A percentile compares a stretch with the other conserved stretches of the same genome.
These are phyloP conservation scores for Alnus rubra DNA, from an alignment of 306 rosid genomes.

Conservation along the genomic window DNA sequence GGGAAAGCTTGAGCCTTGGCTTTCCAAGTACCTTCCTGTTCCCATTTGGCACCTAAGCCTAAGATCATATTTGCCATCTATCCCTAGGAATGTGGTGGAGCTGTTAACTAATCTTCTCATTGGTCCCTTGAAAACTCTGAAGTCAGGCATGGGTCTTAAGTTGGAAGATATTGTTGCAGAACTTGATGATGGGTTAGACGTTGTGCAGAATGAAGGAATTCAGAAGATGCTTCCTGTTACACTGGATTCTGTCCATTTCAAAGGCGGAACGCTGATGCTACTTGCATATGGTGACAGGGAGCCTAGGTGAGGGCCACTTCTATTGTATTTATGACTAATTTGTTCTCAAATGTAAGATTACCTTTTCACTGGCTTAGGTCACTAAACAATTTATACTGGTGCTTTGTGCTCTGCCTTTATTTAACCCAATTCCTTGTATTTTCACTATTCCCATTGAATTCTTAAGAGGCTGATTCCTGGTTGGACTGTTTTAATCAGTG, in stretches of 20 bases:
- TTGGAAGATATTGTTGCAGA: slow-evolving; percentile 57
- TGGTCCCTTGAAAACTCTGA: slow-evolving; percentile 51
- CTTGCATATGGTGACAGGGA: slow-evolving; percentile 91
- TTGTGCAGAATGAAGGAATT: slow-evolving; percentile 51
- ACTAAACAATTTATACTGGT: background rate
- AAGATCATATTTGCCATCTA: slow-evolving; percentile 44
- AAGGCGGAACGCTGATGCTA: slow-evolving; percentile 81
- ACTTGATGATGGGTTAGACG: slow-evolving; percentile 43
- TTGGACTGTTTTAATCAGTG: background rate
- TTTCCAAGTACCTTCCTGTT: slow-evolving; percentile 35
- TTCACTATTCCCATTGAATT: background rate
- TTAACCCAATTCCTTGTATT: background rate
- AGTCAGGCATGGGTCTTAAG: slow-evolving; percentile 42
- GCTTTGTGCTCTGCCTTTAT: background rate
- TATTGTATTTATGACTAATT: slow-evolving; percentile 23
- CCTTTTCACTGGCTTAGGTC: slow-evolving; percentile 6
- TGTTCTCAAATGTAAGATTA: slow-evolving; percentile 22
- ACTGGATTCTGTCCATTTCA: slow-evolving; percentile 83
- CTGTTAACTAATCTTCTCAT: slow-evolving; percentile 40
- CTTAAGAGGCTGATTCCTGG: background rate
- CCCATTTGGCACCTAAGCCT: slow-evolving; percentile 41
- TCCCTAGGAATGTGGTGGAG: slow-evolving; percentile 48
- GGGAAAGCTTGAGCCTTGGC: slow-evolving; percentile 30
- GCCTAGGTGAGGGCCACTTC: slow-evolving; percentile 64
- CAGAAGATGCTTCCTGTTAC: slow-evolving; percentile 60